Evolutionary conservation across 2,329 filamentous ascomycete genomes (phyloP), one percentile per base, ranked within the genome.

Genomic region (Cryphonectria carpinicola): DNA sequence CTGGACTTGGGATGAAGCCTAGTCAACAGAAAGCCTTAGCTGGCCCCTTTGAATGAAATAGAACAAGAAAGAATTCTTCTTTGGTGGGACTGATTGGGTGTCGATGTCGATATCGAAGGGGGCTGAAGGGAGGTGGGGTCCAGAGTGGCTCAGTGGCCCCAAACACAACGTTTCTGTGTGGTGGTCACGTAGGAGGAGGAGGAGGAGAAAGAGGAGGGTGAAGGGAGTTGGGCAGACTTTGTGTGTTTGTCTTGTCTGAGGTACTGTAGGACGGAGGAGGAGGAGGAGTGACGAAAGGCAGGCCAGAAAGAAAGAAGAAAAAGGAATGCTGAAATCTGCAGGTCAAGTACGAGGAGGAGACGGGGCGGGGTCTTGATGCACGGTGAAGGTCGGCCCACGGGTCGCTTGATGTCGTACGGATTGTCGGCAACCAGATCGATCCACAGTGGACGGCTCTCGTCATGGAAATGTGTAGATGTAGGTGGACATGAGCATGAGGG

Each of bases 101-200:
- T 62, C 58, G 58, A 70, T 68, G 52, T 71, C 62, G 61, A 65
- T 41, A 7, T 52, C 43, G 28, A 19, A 65, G 52, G 46, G 56
- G 60, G 62, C 43, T 70, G 65, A 49, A 60, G 35, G 8, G 54
- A 35, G 39, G 46, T 68, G 60, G 65, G 46, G 54, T 39, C 6
- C 19, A 52, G 14, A 19, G 41, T 61, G 58, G 58, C 32, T 37
- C n/a, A 54, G 43, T n/a, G 37, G 28, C 54, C 65, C n/a, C 46
- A 49, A 10, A 60, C 10, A 60, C 54, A 25, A 32, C 19, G 43
- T 32, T 32, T 10, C 22, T 22, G 43, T 66, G 64, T 41, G 63
- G 61, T 43, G 43, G 63, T 61, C 17, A 64, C 43, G n/a, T 14
- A 43, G 28, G 32, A n/a, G 46, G 46, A 49, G 43, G 43, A 3